Evolutionary conservation across 176 grass and related monocot genomes (phyloP).

Genomic region (Aegilops longissima): DNA sequence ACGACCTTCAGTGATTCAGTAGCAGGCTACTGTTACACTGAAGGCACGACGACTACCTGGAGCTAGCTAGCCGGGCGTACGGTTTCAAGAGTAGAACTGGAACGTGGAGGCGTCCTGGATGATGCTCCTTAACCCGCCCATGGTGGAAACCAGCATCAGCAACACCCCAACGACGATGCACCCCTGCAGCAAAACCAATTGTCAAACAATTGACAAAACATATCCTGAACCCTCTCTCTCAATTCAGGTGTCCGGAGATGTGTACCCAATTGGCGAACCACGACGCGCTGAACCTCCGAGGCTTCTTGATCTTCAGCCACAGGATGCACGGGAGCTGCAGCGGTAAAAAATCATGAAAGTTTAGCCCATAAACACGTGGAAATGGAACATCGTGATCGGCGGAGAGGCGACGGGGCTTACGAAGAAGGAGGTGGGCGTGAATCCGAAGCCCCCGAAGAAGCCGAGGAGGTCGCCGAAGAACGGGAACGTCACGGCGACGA

Average conservation of each 20-base stretch:
- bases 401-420: conserved; percentile 37
- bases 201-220: not conserved
- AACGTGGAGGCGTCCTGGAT: conserved; percentile 46
- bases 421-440: conserved; percentile 78
- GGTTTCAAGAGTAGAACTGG: conserved; percentile 42
- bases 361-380: not conserved
- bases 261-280: conserved; percentile 61
- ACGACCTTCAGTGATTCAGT: not conserved
- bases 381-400: not conserved
- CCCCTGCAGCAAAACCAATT: not conserved
- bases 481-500: conserved; percentile 67
- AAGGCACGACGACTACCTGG: not conserved
- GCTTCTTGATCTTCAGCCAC: conserved; percentile 77
- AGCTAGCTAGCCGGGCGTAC: not conserved
- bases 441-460: conserved; percentile 87
- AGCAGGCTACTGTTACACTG: not conserved
- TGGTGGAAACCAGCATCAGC: conserved; percentile 62
- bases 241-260: not conserved
- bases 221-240: not conserved
- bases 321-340: conserved; percentile 66
- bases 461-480: conserved; percentile 83
- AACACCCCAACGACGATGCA: conserved; percentile 76
- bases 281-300: conserved; percentile 54
- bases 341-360: not conserved
- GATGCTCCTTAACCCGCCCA: conserved; percentile 66